Percentiles rank a stretch among this genome's conserved stretches.
These are phyloP conservation scores for Podospora conica DNA, from an alignment of 495 filamentous ascomycete species.

Conservation along the genomic window DNA sequence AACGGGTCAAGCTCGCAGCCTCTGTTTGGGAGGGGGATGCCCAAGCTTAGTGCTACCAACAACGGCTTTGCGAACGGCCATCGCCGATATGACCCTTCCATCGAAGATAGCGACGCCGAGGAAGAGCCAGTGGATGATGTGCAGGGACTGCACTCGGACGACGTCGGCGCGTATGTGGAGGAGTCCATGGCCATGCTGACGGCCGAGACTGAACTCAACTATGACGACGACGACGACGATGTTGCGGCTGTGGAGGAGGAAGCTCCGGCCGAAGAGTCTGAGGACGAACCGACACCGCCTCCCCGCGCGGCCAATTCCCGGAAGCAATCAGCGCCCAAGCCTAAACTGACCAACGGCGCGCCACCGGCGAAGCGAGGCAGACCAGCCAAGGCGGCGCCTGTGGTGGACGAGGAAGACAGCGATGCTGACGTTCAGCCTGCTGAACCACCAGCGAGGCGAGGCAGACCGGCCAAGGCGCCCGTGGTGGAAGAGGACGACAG, in stretches of 20 bases:
- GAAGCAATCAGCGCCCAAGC: not conserved
- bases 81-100: conserved; percentile 5
- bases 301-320: not conserved
- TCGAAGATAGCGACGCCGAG: conserved; percentile 19
- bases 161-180: conserved; percentile 22
- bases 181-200: conserved; percentile 36
- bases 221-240: not conserved
- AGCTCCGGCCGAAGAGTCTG: not conserved
- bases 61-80: conserved; percentile 2
- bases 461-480: not conserved
- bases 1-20: conserved; percentile 23
- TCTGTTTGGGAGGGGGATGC: not conserved
- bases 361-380: not conserved
- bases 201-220: conserved; percentile 9
- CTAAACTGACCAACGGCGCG: not conserved
- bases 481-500: not conserved
- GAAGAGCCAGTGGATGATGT: conserved; percentile 24
- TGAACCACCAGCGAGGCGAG: not conserved
- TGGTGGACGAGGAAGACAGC: not conserved
- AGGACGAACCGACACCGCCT: not conserved
- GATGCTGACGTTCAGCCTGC: not conserved
- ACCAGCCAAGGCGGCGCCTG: not conserved
- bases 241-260: not conserved
- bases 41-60: not conserved
- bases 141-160: conserved; percentile 22